phyloP scores from a whole-genome alignment of 2,329 filamentous ascomycete species.

The Tolypocladium album region DNA sequence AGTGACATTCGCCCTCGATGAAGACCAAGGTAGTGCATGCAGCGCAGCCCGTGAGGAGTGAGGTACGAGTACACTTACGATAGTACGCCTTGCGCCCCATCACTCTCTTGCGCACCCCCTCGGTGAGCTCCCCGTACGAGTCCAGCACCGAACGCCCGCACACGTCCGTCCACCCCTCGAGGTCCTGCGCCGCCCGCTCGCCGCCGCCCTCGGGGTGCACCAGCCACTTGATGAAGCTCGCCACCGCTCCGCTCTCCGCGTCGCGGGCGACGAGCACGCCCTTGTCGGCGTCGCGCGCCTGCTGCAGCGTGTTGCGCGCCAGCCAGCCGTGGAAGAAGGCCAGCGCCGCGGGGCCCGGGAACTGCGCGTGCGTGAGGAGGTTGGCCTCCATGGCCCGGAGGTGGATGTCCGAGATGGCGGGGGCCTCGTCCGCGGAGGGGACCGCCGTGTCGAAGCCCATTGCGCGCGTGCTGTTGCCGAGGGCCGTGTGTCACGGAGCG shows the following conservation, averaged over 20 bases:
- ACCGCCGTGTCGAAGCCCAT: slow-evolving; percentile 17
- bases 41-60: neutral
- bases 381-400: slow-evolving; percentile 28
- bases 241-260: slow-evolving; percentile 14
- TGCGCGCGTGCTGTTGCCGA: neutral
- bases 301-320: slow-evolving; percentile 16
- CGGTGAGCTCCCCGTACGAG: slow-evolving; percentile 19
- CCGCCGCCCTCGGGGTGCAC: slow-evolving; percentile 11
- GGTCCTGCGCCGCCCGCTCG: slow-evolving; percentile 7
- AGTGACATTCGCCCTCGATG: too few species aligned
- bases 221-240: slow-evolving; percentile 26
- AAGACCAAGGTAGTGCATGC: neutral
- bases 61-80: slow-evolving; percentile 21
- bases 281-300: slow-evolving; percentile 14
- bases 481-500: neutral
- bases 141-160: slow-evolving; percentile 20
- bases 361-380: slow-evolving; percentile 27
- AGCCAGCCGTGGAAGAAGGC: slow-evolving; percentile 19
- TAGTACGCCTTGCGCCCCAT: slow-evolving; percentile 21
- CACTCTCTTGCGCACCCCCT: slow-evolving; percentile 17
- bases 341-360: slow-evolving; percentile 20
- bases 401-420: slow-evolving; percentile 19
- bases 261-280: slow-evolving; percentile 24
- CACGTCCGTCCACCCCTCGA: slow-evolving; percentile 17
- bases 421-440: slow-evolving; percentile 13